Base-by-base conservation (phyloP, 2,329 filamentous ascomycete species). In the Podosphaera fusca region DNA sequence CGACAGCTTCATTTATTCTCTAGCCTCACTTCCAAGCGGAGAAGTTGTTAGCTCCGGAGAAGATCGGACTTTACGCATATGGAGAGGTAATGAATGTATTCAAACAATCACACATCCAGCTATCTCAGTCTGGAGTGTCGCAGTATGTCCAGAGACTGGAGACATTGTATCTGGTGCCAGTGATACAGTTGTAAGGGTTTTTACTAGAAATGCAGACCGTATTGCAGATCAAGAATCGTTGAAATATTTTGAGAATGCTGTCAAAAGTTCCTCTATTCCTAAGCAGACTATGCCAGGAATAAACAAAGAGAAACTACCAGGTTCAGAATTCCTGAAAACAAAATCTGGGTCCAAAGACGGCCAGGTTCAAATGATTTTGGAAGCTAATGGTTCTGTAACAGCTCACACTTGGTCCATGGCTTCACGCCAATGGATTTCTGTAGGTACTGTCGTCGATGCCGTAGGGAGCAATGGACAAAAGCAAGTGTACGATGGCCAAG, bases 51-150 rank as follows among this genome's bases (percentile, higher is more conserved):
- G 90, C 68, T 81, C 87, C 1, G 88, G 88, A 21, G 92, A 98
- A 69, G 92, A 98, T 70, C 80, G 92, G n/a, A 95, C 92, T 0
- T 80, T 94, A 38, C 79, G 87, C 56, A 74, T 98, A 67, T 98
- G 94, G 92, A 82, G 78, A 63, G 85, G 84, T 50, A 78, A 74
- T 12, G 76, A 88, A 58, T 96, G 90, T 67, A 72, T 95, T 51
- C 92, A 98, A 69, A 95, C 90, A 45, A 96, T 98, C 61, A 95
- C 90, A 0, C 88, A 95, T 65, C 92, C 92, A 9, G 92, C 92
- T 8, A 94, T 96, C 57, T 96, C 90, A 0, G 89, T 98, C 4
- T 98, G 92, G 92, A 76, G 80, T 12, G 87, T 98, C 21, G 85
- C 88, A n/a, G 85, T 79, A 9, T 92, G 86, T 65, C 67, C 75